These are phyloP conservation scores for Phaseolus coccineus DNA, from an alignment of 331 rosid species.

Conservation along the genomic window DNA sequence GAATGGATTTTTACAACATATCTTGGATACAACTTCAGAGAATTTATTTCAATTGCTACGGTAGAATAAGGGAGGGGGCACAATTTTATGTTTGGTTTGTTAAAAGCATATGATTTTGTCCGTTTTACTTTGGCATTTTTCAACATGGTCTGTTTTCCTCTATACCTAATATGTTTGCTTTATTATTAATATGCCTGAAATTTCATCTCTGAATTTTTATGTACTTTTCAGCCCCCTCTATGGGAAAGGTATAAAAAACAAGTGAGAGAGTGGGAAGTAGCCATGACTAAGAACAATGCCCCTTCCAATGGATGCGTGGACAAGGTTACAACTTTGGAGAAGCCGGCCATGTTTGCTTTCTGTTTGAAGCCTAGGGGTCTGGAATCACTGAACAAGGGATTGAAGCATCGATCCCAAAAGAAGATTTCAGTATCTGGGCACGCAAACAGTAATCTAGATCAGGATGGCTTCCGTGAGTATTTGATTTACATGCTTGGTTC, in stretches of 20 bases:
- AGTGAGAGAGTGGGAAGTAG: conserved; percentile 84
- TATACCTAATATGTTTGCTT: conserved; percentile 24
- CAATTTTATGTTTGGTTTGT: conserved; percentile 4
- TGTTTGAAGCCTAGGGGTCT: conserved; percentile 95
- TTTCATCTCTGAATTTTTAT: conserved; percentile 21
- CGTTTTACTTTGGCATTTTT: conserved; percentile 29
- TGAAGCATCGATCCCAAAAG: conserved; percentile 86
- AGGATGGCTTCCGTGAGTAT: conserved; percentile 75
- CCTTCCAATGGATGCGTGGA: conserved; percentile 57
- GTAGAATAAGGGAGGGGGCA: conserved; percentile 11
- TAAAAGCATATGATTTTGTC: conserved; percentile 8
- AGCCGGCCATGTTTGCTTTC: conserved; percentile 94
- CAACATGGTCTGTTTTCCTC: conserved; percentile 11
- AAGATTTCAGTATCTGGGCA: conserved; percentile 74
- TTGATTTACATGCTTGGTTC: conserved; percentile 17
- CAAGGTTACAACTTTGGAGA: conserved; percentile 66
- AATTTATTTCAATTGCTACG: neutral
- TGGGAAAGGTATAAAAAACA: conserved; percentile 87
- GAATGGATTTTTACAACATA: neutral
- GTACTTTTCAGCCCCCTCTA: conserved; percentile 70
- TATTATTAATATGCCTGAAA: conserved; percentile 24
- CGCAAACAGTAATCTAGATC: conserved; percentile 59
- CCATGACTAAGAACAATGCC: conserved; percentile 56
- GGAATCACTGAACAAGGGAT: conserved; percentile 80
- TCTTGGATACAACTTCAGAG: conserved; percentile 16